These are phyloP conservation scores for Rhinocladiella similis DNA, from an alignment of 2,329 filamentous ascomycete genomes.

Conservation along the genomic window DNA sequence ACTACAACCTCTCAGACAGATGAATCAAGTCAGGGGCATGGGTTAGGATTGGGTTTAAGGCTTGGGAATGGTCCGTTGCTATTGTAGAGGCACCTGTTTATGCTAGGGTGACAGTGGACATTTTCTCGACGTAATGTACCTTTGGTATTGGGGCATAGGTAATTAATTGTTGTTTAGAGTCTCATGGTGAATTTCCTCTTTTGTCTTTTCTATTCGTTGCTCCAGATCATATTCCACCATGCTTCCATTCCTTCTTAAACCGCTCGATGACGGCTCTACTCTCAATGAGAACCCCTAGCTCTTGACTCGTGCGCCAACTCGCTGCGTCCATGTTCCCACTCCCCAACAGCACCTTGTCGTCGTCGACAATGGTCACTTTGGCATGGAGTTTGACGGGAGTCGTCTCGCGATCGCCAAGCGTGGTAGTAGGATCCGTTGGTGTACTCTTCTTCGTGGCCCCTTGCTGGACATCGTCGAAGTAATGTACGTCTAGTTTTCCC, in stretches of 20 bases:
- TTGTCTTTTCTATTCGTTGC: too few species aligned
- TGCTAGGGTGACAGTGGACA: too few species aligned
- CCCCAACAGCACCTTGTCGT: slow-evolving; percentile 66
- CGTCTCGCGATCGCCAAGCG: slow-evolving; percentile 1
- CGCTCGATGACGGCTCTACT: slow-evolving; percentile 39
- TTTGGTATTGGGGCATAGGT: too few species aligned
- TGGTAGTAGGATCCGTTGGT: neutral
- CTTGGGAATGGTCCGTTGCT: too few species aligned
- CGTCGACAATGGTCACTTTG: slow-evolving; percentile 74
- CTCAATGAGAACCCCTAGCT: slow-evolving; percentile 67
- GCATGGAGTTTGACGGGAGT: slow-evolving; percentile 63
- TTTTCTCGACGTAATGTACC: too few species aligned
- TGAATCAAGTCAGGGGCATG: too few species aligned
- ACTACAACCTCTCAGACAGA: too few species aligned
- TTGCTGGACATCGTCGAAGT: slow-evolving; percentile 26
- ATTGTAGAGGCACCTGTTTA: too few species aligned
- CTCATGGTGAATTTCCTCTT: too few species aligned
- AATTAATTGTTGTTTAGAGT: too few species aligned
- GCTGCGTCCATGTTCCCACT: slow-evolving; percentile 84
- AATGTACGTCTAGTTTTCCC: slow-evolving; percentile 25
- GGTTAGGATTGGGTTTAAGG: too few species aligned
- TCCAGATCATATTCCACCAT: slow-evolving; percentile 2
- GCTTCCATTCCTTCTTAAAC: slow-evolving; percentile 29
- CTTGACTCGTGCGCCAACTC: slow-evolving; percentile 85
- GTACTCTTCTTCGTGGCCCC: neutral